Conservation (phyloP, 306 rosid genomes). For the Pterocarpus macrocarpus region DNA sequence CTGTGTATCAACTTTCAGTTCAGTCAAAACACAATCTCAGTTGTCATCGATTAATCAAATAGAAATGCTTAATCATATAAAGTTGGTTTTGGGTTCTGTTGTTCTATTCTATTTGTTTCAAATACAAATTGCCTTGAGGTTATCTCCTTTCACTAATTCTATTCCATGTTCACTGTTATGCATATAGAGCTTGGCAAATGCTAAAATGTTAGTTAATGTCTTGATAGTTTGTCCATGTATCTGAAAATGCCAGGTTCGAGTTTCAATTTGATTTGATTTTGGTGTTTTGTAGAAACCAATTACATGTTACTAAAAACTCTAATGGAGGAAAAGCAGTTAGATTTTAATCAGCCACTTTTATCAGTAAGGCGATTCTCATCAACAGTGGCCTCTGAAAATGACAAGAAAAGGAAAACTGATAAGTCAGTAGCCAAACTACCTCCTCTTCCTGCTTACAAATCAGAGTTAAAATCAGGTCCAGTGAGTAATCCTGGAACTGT, state of each 20-base stretch:
- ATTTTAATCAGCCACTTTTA: constrained; percentile 83
- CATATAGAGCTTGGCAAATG: constrained; percentile 7
- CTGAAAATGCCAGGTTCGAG: constrained; percentile 36
- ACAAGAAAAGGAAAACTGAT: constrained; percentile 55
- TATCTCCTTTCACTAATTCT: constrained; percentile 28
- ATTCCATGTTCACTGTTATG: not conserved
- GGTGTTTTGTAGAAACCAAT: constrained; percentile 56
- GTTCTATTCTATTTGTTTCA: constrained; percentile 30
- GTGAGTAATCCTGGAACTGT: constrained; percentile 82
- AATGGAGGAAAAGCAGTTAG: constrained; percentile 91
- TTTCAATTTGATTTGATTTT: constrained; percentile 52
- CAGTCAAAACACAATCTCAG: constrained; percentile 23
- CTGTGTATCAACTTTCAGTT: constrained; percentile 2
- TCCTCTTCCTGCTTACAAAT: constrained; percentile 73
- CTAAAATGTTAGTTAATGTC: not conserved
- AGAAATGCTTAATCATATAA: not conserved
- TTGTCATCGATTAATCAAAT: constrained; percentile 27
- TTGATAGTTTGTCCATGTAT: not conserved
- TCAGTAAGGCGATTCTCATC: constrained; percentile 80
- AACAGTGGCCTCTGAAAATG: constrained; percentile 54
- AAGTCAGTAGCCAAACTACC: constrained; percentile 62
- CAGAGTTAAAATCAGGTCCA: constrained; percentile 95
- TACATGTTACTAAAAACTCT: constrained; percentile 53
- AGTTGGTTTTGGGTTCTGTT: constrained; percentile 25
- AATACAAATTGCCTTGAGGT: constrained; percentile 5